phyloP scores from a whole-genome alignment of 1,284 basidiomycete species.

The Ceratobasidium sp. region DNA sequence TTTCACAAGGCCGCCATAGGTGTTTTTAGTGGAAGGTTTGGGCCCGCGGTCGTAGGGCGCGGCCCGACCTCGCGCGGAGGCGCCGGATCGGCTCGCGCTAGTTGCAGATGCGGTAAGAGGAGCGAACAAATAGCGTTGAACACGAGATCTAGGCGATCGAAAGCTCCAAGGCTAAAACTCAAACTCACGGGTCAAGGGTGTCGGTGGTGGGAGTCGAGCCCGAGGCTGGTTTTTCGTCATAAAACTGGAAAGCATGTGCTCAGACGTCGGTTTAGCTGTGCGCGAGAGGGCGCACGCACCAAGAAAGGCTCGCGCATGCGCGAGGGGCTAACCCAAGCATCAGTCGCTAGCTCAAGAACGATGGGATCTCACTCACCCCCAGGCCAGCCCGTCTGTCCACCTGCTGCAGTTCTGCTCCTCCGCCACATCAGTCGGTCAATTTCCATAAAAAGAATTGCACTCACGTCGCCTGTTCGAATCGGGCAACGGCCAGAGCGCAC shows the following conservation, averaged over 20 bases:
- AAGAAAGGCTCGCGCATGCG: constrained; percentile 46
- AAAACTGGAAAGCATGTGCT: constrained; percentile 31
- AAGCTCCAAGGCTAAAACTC: constrained; percentile 10
- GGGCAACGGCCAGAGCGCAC: background rate
- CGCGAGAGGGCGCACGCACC: constrained; percentile 13
- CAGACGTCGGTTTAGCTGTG: background rate
- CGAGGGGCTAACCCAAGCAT: constrained; percentile 28
- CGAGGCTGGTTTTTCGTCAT: constrained; percentile 44
- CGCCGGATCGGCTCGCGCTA: constrained; percentile 32
- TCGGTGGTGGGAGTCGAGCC: constrained; percentile 32
- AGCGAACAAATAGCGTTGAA: constrained; percentile 11
- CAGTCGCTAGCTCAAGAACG: constrained; percentile 35
- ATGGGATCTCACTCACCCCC: constrained; percentile 46
- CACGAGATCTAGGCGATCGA: constrained; percentile 38
- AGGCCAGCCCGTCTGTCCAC: constrained; percentile 44
- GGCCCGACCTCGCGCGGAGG: constrained; percentile 43
- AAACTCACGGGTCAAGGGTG: constrained; percentile 47
- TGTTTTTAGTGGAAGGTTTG: constrained; percentile 46
- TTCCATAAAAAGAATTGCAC: constrained; percentile 41
- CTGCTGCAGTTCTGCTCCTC: constrained; percentile 44
- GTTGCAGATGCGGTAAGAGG: constrained; percentile 20
- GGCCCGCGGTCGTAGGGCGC: constrained; percentile 46
- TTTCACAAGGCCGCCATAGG: constrained; percentile 42
- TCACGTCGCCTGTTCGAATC: constrained; percentile 44
- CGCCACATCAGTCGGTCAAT: constrained; percentile 46